phyloP scores from a whole-genome alignment of 2,329 filamentous ascomycete genomes.

The Colletotrichum lupini region DNA sequence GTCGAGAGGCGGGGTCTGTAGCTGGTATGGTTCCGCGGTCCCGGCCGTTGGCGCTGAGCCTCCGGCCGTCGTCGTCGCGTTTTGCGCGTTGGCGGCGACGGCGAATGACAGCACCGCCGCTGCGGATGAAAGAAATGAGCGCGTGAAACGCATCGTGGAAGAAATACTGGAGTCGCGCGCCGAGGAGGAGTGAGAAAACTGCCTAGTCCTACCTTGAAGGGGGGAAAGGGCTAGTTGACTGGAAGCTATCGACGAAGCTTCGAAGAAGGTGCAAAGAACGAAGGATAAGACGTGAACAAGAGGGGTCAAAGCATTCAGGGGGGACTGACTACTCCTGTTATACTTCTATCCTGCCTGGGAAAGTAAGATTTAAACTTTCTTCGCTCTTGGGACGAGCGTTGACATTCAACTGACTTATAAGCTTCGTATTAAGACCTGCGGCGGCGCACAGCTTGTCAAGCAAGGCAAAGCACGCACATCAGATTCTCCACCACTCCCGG shows the following conservation, averaged over 20 bases:
- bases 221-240: neutral
- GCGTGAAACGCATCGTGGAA: slow-evolving; percentile 26
- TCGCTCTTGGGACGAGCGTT: slow-evolving; percentile 27
- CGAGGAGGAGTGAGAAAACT: neutral
- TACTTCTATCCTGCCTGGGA: neutral
- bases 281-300: slow-evolving; percentile 24
- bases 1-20: slow-evolving; percentile 54
- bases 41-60: neutral
- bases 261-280: neutral
- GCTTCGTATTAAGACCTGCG: neutral
- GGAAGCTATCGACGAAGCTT: neutral
- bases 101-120: slow-evolving; percentile 3
- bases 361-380: slow-evolving; percentile 20
- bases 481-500: slow-evolving; percentile 20
- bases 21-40: slow-evolving; percentile 44
- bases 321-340: slow-evolving; percentile 14
- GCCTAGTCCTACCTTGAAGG: neutral
- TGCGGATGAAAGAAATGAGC: slow-evolving; percentile 9
- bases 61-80: neutral
- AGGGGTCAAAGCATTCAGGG: slow-evolving; percentile 22
- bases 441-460: slow-evolving; percentile 12
- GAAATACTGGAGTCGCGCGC: neutral
- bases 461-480: slow-evolving; percentile 2
- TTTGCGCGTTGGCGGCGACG: neutral
- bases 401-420: slow-evolving; percentile 22